Percentiles rank a stretch among this genome's conserved stretches.
These are phyloP conservation scores for Mrakia hoshinonis DNA, from an alignment of 768 basidiomycete species.

Conservation along the genomic window DNA sequence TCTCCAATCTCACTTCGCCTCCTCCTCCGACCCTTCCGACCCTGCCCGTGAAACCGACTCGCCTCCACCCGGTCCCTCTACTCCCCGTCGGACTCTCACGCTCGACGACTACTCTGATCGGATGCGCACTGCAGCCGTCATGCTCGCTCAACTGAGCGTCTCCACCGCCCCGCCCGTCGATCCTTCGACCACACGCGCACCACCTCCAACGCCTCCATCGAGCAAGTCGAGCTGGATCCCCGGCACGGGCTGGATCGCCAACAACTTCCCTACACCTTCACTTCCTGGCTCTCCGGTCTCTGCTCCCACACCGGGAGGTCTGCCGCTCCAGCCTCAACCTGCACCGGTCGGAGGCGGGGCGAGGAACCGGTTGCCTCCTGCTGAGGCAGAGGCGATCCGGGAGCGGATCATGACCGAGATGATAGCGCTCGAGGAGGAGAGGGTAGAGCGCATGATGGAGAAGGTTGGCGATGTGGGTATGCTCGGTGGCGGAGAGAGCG, in stretches of 20 bases:
- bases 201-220: neutral
- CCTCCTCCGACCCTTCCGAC: neutral
- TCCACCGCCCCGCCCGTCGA: constrained; percentile 31
- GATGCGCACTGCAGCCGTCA: constrained; percentile 96
- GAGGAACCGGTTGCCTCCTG: constrained; percentile 65
- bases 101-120: constrained; percentile 96
- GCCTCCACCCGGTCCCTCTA: neutral
- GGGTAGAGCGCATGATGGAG: constrained; percentile 77
- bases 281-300: constrained; percentile 5
- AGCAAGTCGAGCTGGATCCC: constrained; percentile 32
- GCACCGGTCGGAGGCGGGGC: constrained; percentile 34
- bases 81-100: constrained; percentile 49
- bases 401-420: constrained; percentile 98
- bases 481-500: constrained; percentile 31
- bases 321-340: neutral
- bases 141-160: constrained; percentile 93
- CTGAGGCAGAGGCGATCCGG: constrained; percentile 81
- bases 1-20: neutral
- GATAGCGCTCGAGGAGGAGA: constrained; percentile 89
- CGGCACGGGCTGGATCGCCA: constrained; percentile 50
- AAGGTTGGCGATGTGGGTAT: constrained; percentile 36
- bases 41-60: neutral
- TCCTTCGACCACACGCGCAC: neutral
- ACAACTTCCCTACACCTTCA: constrained; percentile 22
- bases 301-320: neutral